Conservation (phyloP, 2,329 filamentous ascomycete species). For the Fusarium sp. region DNA sequence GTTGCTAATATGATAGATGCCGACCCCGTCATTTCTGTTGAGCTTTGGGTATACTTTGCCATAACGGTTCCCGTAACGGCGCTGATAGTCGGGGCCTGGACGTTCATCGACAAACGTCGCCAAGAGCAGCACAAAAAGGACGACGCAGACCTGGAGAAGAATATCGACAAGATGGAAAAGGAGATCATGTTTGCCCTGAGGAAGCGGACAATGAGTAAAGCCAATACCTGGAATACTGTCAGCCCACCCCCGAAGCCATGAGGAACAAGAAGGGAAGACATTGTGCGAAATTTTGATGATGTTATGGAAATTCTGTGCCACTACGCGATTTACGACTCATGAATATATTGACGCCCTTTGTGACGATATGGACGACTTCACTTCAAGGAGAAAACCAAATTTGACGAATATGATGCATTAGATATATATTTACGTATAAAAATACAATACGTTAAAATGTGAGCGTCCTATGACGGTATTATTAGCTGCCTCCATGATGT, state of each 20-base stretch:
- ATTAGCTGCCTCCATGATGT: neutral
- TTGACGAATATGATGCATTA: slow-evolving; percentile 11
- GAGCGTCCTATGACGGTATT: slow-evolving; percentile 8
- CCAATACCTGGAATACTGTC: slow-evolving; percentile 61
- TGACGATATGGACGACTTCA: slow-evolving; percentile 21
- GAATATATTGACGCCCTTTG: slow-evolving; percentile 16
- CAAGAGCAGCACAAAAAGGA: slow-evolving; percentile 59
- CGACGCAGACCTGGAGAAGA: slow-evolving; percentile 61
- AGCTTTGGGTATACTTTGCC: slow-evolving; percentile 71
- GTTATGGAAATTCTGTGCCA: slow-evolving; percentile 2
- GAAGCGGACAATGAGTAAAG: slow-evolving; percentile 65
- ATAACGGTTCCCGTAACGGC: slow-evolving; percentile 68
- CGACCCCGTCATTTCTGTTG: slow-evolving; percentile 56
- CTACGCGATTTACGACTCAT: slow-evolving; percentile 22
- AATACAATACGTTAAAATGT: slow-evolving; percentile 11
- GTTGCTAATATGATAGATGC: slow-evolving; percentile 38
- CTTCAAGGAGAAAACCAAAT: slow-evolving; percentile 9
- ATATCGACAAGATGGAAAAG: slow-evolving; percentile 65
- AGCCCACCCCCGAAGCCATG: slow-evolving; percentile 43
- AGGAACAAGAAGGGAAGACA: neutral
- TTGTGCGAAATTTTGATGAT: neutral
- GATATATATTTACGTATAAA: slow-evolving; percentile 4
- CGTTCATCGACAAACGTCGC: slow-evolving; percentile 61
- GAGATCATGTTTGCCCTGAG: slow-evolving; percentile 66
- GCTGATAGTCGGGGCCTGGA: slow-evolving; percentile 64